Evolutionary conservation across 192 early-diverging fungal genomes (phyloP), one percentile per base, ranked within the genome.

Genomic region (Podila verticillata): DNA sequence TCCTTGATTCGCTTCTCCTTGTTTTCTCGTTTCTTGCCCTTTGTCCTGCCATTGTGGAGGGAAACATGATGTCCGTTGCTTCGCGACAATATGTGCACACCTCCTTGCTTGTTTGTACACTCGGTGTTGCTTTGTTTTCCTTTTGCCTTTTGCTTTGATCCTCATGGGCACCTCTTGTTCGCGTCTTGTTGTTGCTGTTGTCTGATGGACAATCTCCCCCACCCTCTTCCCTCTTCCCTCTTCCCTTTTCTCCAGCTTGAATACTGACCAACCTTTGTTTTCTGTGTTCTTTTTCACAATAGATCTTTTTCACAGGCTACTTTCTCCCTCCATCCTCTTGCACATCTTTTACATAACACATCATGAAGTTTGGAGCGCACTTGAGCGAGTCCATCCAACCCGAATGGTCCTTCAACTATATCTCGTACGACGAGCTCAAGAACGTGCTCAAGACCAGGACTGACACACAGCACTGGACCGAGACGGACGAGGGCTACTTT

Each of bases 391-490:
- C 66, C 61, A 64, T 68, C 61, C 73, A 75, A 31, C 66, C 73
- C 34, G 73, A 75, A 36, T 75, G 73, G 73, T 68, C 66, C 17
- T 75, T 75, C 61, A 75, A 75, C 64, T 75, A 75, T 36, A 68
- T 75, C 54, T 58, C 65, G 19, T 75, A 75, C 24, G 73, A 75
- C 44, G 73, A 75, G 31, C 61, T 75, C 39, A 75, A 75, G 47
- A 51, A 57, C 19, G 73, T 75, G 22, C 66, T 75, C 61, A 67
- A 61, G 48, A 31, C 66, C 30, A 65, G 73, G 8, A 75, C 73
- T 36, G 36, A 35, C 5, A 26, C 57, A 29, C 30, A 51, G 36
- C 29, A 22, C 57, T 68, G 66, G 73, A 67, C 20, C 24, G 73
- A 75, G 66, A 75, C 73, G 4, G 73, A 75, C 44, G 73, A 75